Conservation (phyloP, 73 alveolate genomes). For the Effrenium voratum region DNA sequence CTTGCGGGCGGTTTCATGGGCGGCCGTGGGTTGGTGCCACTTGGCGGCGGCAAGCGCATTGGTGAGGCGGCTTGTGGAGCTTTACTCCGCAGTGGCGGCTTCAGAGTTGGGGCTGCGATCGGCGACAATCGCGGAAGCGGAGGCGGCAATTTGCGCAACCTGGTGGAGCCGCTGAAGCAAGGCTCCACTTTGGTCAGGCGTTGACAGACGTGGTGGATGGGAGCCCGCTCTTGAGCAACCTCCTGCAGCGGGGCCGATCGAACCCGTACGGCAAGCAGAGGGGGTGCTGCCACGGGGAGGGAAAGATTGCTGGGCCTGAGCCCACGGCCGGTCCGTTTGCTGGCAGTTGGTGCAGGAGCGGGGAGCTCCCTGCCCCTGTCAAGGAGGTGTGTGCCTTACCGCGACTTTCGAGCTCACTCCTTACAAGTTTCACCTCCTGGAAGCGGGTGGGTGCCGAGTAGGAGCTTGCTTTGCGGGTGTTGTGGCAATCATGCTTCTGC, state of each 20-base stretch:
- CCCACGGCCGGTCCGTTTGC: too few species aligned
- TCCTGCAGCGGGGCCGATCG: too few species aligned
- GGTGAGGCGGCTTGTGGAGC: background rate
- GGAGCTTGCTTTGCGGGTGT: background rate
- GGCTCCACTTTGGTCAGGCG: background rate
- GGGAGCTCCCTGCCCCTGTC: too few species aligned
- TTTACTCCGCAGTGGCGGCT: too few species aligned
- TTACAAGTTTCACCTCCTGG: constrained; percentile 19
- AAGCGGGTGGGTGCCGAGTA: background rate
- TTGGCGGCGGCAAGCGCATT: background rate
- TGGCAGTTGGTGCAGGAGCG: too few species aligned
- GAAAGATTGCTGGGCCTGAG: too few species aligned
- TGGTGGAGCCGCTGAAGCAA: too few species aligned
- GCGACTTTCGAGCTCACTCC: constrained; percentile 5
- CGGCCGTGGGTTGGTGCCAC: background rate
- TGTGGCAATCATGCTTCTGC: constrained; percentile 15
- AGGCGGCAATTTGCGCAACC: background rate
- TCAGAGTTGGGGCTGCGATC: background rate
- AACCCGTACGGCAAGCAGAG: too few species aligned
- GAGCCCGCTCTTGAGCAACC: too few species aligned
- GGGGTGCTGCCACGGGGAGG: too few species aligned
- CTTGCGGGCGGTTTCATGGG: background rate
- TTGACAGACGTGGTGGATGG: too few species aligned
- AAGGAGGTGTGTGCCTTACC: too few species aligned
- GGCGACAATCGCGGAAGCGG: background rate